Evolutionary conservation across 2,329 filamentous ascomycete species (phyloP).

Genomic region (Aspergillus melleus): DNA sequence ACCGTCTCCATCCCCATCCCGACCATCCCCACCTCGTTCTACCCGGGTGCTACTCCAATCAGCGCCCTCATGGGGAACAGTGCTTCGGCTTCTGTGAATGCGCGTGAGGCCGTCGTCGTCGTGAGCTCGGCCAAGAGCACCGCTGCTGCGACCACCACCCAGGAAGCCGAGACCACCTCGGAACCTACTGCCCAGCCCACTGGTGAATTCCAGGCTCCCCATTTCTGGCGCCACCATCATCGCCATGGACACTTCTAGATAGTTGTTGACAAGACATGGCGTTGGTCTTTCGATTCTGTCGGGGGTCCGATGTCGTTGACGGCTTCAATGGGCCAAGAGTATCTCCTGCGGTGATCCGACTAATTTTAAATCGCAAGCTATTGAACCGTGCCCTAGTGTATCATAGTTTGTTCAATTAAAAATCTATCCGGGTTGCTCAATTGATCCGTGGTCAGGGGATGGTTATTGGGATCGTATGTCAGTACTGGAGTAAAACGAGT

Average conservation of each 20-base stretch:
- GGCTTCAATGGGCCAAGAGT: background rate
- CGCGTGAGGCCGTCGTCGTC: background rate
- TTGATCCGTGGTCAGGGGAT: background rate
- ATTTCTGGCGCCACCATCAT: background rate
- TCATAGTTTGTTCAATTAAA: background rate
- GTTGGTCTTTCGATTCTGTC: background rate
- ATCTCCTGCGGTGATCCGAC: background rate
- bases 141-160: background rate
- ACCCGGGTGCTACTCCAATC: slow-evolving; percentile 31
- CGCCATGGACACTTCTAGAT: background rate
- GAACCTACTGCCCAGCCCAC: background rate
- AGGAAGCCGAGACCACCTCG: background rate
- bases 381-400: too few species aligned
- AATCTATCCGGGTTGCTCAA: background rate
- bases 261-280: background rate
- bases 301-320: background rate
- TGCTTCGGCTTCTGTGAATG: background rate
- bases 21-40: slow-evolving; percentile 27
- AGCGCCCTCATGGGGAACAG: slow-evolving; percentile 20
- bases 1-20: slow-evolving; percentile 22
- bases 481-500: background rate
- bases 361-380: background rate
- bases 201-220: background rate
- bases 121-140: background rate
- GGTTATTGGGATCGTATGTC: background rate